Evolutionary conservation across 1,139 yeast genomes (phyloP), one percentile per base, ranked within the genome.

Genomic region (Candida smagusa): DNA sequence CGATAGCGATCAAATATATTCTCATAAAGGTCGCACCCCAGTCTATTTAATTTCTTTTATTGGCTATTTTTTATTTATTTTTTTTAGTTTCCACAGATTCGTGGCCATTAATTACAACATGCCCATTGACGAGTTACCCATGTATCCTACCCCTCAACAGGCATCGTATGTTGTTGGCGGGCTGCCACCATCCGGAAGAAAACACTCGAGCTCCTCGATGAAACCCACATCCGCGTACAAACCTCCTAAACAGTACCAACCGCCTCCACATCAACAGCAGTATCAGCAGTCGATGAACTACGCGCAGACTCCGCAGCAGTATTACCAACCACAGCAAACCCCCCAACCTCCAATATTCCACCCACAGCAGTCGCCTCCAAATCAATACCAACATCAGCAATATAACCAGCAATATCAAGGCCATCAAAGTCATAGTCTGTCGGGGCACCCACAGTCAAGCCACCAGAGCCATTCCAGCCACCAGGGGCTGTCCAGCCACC

Each of bases 81-180:
- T 16, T 16, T 16, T 5, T 16, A 16, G 19, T 16, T 16, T 16
- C 19, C 19, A 16, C 19, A 16, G 19, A 16, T 16, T 16, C 19
- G 19, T 16, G 19, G 19, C 19, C 19, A 16, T 16, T 16, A 16
- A 16, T 16, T 16, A 4, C 19, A 16, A 16, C 30, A 59, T 56
- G 61, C 54, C 59, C 4, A 57, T 59, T 48, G 65, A 70, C 57
- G 75, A 70, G 30, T 58, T 71, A 45, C 77, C 77, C 22, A 55
- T 62, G 53, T 70, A 68, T 50, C 77, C 76, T 6, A 71, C 77
- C 22, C 77, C 77, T 1, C 71, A 65, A 39, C 74, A 70, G 53
- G 72, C 73, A 6, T 59, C 71, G 3, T 68, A 69, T 45, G 58
- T 56, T 12, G 60, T 58, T 24, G 55, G 47, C 45, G 29, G 46